A percentile compares a stretch with the other conserved stretches of the same genome.
Evolutionary conservation across 805 yeast species (phyloP).

Genomic region (Kazachstania africana): DNA sequence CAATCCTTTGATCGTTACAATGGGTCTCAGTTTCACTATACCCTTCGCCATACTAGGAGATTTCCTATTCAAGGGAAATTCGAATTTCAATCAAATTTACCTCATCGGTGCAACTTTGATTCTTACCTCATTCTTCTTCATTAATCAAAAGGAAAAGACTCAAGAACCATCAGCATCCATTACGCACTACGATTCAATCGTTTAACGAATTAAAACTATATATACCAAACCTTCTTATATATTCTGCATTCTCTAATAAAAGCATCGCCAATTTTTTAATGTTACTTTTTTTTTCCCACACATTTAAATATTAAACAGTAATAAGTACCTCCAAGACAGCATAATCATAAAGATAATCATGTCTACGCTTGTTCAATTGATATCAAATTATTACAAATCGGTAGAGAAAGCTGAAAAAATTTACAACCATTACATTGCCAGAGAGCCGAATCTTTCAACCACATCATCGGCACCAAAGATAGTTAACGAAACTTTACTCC

Average conservation of each 20-base stretch:
- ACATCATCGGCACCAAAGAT: constrained; percentile 3
- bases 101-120: constrained; percentile 68
- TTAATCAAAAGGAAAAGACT: constrained; percentile 60
- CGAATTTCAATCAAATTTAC: constrained; percentile 45
- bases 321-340: no score
- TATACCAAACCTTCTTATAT: no score
- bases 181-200: no score
- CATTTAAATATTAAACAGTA: no score
- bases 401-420: constrained; percentile 20
- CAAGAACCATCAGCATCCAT: no score
- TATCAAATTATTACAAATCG: constrained; percentile 20
- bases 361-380: constrained; percentile 14
- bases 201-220: no score
- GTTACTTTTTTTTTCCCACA: no score
- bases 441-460: constrained; percentile 1
- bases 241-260: no score
- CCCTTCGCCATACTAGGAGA: constrained; percentile 93
- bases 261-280: no score
- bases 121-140: constrained; percentile 63
- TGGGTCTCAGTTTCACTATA: constrained; percentile 83
- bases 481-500: constrained; percentile 23
- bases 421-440: constrained; percentile 7
- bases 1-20: constrained; percentile 84
- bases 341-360: no score
- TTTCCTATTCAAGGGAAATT: constrained; percentile 39